phyloP scores from a whole-genome alignment of 805 yeast genomes.

The Wickerhamomyces pijperi region DNA sequence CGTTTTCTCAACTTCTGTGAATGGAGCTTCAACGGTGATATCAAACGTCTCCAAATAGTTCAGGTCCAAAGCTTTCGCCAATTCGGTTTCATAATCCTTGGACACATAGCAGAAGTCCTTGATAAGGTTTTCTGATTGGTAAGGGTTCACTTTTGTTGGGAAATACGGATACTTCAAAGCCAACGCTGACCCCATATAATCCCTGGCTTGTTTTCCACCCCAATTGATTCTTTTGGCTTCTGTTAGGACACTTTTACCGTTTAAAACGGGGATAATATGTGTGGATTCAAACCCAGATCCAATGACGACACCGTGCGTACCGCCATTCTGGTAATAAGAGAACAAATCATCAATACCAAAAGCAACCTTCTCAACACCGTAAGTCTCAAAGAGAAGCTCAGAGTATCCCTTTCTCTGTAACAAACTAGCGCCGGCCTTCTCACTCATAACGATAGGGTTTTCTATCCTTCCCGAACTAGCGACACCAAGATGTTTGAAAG shows the following conservation, averaged over 20 bases:
- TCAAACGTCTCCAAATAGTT: slow-evolving; percentile 60
- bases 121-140: slow-evolving; percentile 58
- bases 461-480: slow-evolving; percentile 38
- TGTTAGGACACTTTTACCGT: slow-evolving; percentile 53
- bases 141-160: slow-evolving; percentile 57
- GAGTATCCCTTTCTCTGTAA: slow-evolving; percentile 66
- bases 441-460: slow-evolving; percentile 76
- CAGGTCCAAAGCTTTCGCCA: slow-evolving; percentile 43
- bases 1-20: slow-evolving; percentile 49
- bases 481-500: slow-evolving; percentile 72
- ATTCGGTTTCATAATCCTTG: slow-evolving; percentile 52
- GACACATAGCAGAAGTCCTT: slow-evolving; percentile 76
- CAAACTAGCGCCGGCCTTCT: slow-evolving; percentile 59
- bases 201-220: slow-evolving; percentile 76
- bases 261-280: slow-evolving; percentile 67
- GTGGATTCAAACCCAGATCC: slow-evolving; percentile 79
- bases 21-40: slow-evolving; percentile 73
- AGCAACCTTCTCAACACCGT: slow-evolving; percentile 59
- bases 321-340: slow-evolving; percentile 58
- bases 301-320: slow-evolving; percentile 60
- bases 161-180: slow-evolving; percentile 84
- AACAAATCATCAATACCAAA: slow-evolving; percentile 80
- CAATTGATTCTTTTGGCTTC: slow-evolving; percentile 77
- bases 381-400: slow-evolving; percentile 79
- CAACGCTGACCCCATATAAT: slow-evolving; percentile 50